Percentiles rank a stretch among this genome's conserved stretches.
Conservation (phyloP, 345 rosid genomes). For the Eucalyptus microcorys region DNA sequence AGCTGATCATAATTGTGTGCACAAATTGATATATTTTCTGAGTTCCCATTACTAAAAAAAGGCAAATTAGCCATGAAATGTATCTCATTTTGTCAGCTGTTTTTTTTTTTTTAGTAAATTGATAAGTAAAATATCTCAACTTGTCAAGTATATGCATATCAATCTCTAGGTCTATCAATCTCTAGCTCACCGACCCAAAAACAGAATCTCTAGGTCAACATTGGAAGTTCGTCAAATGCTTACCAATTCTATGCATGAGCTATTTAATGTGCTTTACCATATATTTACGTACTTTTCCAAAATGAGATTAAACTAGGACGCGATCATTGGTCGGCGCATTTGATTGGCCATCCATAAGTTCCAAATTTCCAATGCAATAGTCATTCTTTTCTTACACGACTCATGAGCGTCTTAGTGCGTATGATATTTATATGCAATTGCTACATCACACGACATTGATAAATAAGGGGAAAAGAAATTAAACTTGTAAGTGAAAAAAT, state of each 20-base stretch:
- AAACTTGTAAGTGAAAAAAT: not conserved
- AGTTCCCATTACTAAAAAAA: not conserved
- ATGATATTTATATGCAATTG: not conserved
- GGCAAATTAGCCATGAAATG: not conserved
- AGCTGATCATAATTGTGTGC: not conserved
- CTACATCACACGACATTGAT: not conserved
- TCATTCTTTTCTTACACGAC: not conserved
- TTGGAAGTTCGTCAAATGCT: not conserved
- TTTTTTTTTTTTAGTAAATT: rapidly evolving
- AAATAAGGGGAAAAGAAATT: not conserved
- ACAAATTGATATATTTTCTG: not conserved
- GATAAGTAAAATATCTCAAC: not conserved
- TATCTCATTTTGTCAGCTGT: not conserved
- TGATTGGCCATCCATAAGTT: not conserved
- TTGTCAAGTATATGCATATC: not conserved
- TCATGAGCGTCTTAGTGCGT: not conserved
- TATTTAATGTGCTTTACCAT: not conserved
- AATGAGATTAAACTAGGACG: not conserved
- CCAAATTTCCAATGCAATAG: not conserved
- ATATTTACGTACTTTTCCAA: not conserved
- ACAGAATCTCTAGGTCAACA: not conserved
- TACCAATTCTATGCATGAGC: not conserved
- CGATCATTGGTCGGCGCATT: not conserved
- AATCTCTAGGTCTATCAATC: not conserved
- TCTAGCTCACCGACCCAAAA: no score